phyloP scores from a whole-genome alignment of 2,329 filamentous ascomycete species.

The Bipolaris bicolor region DNA sequence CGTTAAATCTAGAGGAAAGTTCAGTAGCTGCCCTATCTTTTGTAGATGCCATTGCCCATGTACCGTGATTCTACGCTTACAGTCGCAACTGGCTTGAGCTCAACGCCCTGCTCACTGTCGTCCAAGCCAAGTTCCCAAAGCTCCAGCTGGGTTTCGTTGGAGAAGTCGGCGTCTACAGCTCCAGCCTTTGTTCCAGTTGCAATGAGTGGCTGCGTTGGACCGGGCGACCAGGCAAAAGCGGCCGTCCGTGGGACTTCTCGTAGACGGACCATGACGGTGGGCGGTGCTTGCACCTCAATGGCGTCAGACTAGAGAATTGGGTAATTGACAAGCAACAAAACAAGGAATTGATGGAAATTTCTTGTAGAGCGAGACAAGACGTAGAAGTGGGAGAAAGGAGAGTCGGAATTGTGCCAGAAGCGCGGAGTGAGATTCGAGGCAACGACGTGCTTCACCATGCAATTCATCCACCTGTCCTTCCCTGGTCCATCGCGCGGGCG shows the following conservation, averaged over 20 bases:
- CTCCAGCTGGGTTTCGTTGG: slow-evolving; percentile 94
- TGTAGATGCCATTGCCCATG: slow-evolving; percentile 8
- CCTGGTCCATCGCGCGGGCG: slow-evolving; percentile 30
- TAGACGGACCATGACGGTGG: slow-evolving; percentile 81
- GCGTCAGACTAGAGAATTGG: slow-evolving; percentile 34
- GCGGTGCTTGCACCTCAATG: slow-evolving; percentile 40
- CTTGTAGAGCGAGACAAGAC: slow-evolving; percentile 18
- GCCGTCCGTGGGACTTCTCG: slow-evolving; percentile 96
- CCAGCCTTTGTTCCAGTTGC: slow-evolving; percentile 94
- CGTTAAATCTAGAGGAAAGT: slow-evolving; percentile 75
- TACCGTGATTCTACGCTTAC: slow-evolving; percentile 91
- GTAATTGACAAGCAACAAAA: slow-evolving; percentile 27
- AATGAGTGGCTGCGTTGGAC: slow-evolving; percentile 76
- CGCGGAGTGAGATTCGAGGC: slow-evolving; percentile 28
- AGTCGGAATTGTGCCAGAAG: slow-evolving; percentile 29
- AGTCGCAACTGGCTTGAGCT: slow-evolving; percentile 84
- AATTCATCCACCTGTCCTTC: slow-evolving; percentile 47
- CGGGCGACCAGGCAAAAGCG: slow-evolving; percentile 95
- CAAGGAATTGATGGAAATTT: slow-evolving; percentile 16
- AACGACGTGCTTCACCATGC: slow-evolving; percentile 35
- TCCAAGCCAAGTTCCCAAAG: slow-evolving; percentile 93
- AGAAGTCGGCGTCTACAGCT: slow-evolving; percentile 96
- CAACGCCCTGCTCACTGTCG: slow-evolving; percentile 73
- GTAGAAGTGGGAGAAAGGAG: slow-evolving; percentile 24
- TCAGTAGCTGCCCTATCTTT: slow-evolving; percentile 25